Evolutionary conservation across 768 basidiomycete genomes (phyloP), one percentile per base, ranked within the genome.

Genomic region (Leccinum boreale): DNA sequence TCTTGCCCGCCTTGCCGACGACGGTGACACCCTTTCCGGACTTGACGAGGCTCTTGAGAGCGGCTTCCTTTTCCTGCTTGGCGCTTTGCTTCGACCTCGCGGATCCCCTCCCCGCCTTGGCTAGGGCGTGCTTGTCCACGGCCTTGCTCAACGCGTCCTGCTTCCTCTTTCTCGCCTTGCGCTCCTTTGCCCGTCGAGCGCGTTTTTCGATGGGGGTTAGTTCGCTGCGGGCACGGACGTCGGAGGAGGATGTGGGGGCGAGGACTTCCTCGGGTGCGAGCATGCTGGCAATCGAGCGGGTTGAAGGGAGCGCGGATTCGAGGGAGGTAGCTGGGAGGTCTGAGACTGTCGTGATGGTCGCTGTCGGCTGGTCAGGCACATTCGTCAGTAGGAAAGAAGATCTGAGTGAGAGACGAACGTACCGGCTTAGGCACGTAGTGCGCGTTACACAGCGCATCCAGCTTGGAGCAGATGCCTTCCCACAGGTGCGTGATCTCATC

Each of bases 361-460:
- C 89, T 72, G 92, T 96, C 26, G 96, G 94, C 95, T 98, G 57
- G 10, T 7, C 44, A 28, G 53, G 0, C 48, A 28, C 39, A 5
- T 23, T 39, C 50, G 33, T 58, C 12, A 61, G 53, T 31, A 21
- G 21, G 23, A 24, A 42, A 11, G 17, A 3, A 1, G 5, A 9
- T 39, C 15, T 36, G 33, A 35, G 5, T 15, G n/a, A 1, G 23
- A 12, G 10, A 19, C 7, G 23, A 14, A 78, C 85, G 54, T 60
- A 96, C 96, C 70, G 86, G 85, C 72, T 98, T 98, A 1, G 96
- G 97, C 15, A 92, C 89, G 70, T 94, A 98, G 71, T 98, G 92
- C 2, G 94, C 87, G 68, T 98, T 98, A 70, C 90, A 92, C 35
- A 98, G 76, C 19, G 96, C 93, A 73, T 98, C 97, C 35, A 98